phyloP scores from a whole-genome alignment of 116 monocot species.

The Zostera marina region DNA sequence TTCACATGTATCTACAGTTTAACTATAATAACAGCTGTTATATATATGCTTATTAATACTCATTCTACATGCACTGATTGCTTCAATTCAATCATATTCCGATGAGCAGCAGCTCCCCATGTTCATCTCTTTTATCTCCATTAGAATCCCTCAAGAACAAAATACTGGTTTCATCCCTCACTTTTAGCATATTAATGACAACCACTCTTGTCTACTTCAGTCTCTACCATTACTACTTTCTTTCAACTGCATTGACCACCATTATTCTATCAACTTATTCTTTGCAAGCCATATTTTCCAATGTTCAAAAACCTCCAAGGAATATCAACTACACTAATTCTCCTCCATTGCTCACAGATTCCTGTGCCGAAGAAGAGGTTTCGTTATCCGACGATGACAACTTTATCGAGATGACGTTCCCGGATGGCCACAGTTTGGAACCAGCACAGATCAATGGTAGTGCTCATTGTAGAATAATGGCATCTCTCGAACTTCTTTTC shows the following conservation, averaged over 20 bases:
- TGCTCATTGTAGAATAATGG: not conserved
- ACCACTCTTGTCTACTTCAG: too few species aligned
- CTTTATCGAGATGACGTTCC: not conserved
- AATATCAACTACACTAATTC: not conserved
- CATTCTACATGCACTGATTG: too few species aligned
- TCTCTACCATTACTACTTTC: not conserved
- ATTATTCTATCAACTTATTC: slow-evolving; percentile 1
- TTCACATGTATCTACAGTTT: too few species aligned
- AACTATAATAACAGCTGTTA: too few species aligned
- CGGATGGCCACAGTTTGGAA: not conserved
- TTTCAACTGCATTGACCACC: not conserved
- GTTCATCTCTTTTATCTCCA: too few species aligned
- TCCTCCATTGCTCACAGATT: too few species aligned
- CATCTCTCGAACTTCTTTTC: not conserved
- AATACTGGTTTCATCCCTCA: too few species aligned
- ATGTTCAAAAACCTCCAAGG: not conserved
- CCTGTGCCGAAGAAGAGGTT: not conserved
- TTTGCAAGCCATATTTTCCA: not conserved
- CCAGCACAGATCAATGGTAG: not conserved
- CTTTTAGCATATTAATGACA: too few species aligned
- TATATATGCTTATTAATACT: too few species aligned
- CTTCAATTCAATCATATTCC: too few species aligned
- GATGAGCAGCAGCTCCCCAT: too few species aligned
- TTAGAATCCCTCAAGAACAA: too few species aligned
- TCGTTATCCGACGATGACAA: not conserved